These are phyloP conservation scores for Yamadazyma jaroonii DNA, from an alignment of 1,139 yeast genomes.

Conservation along the genomic window DNA sequence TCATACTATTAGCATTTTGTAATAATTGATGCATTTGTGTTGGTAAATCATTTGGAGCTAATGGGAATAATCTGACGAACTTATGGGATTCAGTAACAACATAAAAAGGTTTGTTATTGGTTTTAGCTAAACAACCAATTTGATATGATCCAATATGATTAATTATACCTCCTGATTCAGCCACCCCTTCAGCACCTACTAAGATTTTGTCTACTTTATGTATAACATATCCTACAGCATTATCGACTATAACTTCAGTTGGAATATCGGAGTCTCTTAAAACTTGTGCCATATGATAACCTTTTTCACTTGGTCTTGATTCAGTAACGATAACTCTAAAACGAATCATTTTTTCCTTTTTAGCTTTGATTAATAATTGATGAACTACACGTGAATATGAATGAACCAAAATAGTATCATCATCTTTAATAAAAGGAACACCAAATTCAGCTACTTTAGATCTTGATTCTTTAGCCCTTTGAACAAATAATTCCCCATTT, in stretches of 20 bases:
- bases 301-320: constrained; percentile 83
- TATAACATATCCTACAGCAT: constrained; percentile 90
- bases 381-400: constrained; percentile 90
- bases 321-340: constrained; percentile 93
- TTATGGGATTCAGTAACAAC: constrained; percentile 95
- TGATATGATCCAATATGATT: constrained; percentile 96
- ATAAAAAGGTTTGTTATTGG: constrained; percentile 88
- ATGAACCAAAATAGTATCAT: constrained; percentile 86
- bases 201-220: constrained; percentile 90
- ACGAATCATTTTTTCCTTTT: constrained; percentile 63
- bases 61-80: constrained; percentile 92
- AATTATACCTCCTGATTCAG: constrained; percentile 97
- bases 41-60: constrained; percentile 91
- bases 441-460: constrained; percentile 87
- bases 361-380: constrained; percentile 73
- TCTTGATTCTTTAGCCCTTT: constrained; percentile 89
- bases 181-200: constrained; percentile 99
- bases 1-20: constrained; percentile 10
- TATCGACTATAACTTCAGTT: constrained; percentile 83
- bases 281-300: constrained; percentile 68
- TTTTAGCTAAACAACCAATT: constrained; percentile 88
- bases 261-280: constrained; percentile 83
- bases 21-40: constrained; percentile 46
- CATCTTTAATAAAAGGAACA: constrained; percentile 85
- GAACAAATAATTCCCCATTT: constrained; percentile 88